Conservation (phyloP, 768 basidiomycete genomes). For the Pulveroboletus sp. region DNA sequence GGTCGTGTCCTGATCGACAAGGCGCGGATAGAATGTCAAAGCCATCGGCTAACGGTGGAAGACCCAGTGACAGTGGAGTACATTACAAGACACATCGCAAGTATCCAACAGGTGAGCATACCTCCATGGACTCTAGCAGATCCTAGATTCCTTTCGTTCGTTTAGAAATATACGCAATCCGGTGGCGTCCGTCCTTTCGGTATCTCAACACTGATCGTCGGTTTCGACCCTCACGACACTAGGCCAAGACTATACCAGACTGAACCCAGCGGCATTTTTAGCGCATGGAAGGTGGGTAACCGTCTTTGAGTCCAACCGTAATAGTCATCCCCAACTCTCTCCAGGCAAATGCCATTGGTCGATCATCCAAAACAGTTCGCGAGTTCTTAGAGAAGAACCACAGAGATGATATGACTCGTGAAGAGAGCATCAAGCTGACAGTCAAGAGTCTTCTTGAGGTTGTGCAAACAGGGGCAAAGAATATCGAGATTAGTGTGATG, state of each 20-base stretch:
- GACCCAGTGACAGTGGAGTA: slow-evolving; percentile 98
- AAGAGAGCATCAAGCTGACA: slow-evolving; percentile 91
- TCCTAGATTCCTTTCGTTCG: background rate
- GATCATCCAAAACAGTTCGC: slow-evolving; percentile 96
- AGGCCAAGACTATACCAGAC: slow-evolving; percentile 91
- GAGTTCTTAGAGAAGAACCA: slow-evolving; percentile 99
- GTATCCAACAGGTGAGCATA: slow-evolving; percentile 86
- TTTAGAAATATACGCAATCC: slow-evolving; percentile 93
- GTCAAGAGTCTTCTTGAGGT: slow-evolving; percentile 95
- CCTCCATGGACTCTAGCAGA: background rate
- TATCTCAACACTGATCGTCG: slow-evolving; percentile 93
- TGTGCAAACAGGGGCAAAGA: slow-evolving; percentile 99
- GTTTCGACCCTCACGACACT: slow-evolving; percentile 91
- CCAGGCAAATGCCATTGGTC: slow-evolving; percentile 95
- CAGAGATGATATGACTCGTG: slow-evolving; percentile 81
- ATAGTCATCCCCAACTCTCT: background rate
- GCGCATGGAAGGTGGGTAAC: slow-evolving; percentile 85
- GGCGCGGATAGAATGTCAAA: slow-evolving; percentile 96
- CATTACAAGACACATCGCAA: slow-evolving; percentile 95
- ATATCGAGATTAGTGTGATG: slow-evolving; percentile 98
- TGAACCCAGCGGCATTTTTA: slow-evolving; percentile 96
- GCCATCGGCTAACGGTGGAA: slow-evolving; percentile 93
- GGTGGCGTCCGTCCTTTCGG: slow-evolving; percentile 98
- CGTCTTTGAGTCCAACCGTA: background rate
- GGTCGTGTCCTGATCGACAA: slow-evolving; percentile 97